Base-by-base conservation (phyloP, 768 basidiomycete genomes). In the Xerocomus brunneocitrinus region DNA sequence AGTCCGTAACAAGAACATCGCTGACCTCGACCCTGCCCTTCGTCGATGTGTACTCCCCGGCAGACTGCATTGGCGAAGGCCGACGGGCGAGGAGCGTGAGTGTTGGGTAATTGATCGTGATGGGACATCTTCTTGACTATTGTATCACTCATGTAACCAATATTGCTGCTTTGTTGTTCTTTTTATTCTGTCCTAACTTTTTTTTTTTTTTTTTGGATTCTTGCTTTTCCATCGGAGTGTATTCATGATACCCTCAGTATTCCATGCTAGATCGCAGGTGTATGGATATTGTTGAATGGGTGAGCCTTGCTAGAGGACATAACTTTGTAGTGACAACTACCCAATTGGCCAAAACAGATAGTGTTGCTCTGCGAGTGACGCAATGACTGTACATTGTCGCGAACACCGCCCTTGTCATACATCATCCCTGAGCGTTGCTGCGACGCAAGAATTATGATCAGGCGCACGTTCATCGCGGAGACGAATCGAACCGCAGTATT, bases 1-100 rank as follows among this genome's bases (percentile, higher is more conserved):
- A 56, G 43, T 32, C 57, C 57, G 16, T 63, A 28, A 48, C 44
- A 13, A 47, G 36, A 8, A 43, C 8, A 24, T 28, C 8, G 10
- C 5, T 25, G 28, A 5, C 22, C 27, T 36, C 32, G 40, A 13
- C n/a, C 19, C 30, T 47, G 10, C 22, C 34, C 14, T 35, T 3
- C 14, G 31, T 31, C 9, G 31, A 31, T 31, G 31, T 31, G 31
- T 2, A 19, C 10, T 25, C 3, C n/a, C 8, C 27, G 5, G 14
- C 43, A 27, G 8, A n/a, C 28, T 16, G 27, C 28, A 31, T 31
- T 0, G 16, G n/a, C 44, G n/a, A 31, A 31, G 5, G 8, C 9
- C 9, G 8, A 31, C 31, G 31, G 31, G 2, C 31, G 28, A 8
- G 28, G 28, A 28, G 8, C 28, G 28, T 8, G 28, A 32, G 5